phyloP scores from a whole-genome alignment of 2,329 filamentous ascomycete species.

The Exophiala viscosa region DNA sequence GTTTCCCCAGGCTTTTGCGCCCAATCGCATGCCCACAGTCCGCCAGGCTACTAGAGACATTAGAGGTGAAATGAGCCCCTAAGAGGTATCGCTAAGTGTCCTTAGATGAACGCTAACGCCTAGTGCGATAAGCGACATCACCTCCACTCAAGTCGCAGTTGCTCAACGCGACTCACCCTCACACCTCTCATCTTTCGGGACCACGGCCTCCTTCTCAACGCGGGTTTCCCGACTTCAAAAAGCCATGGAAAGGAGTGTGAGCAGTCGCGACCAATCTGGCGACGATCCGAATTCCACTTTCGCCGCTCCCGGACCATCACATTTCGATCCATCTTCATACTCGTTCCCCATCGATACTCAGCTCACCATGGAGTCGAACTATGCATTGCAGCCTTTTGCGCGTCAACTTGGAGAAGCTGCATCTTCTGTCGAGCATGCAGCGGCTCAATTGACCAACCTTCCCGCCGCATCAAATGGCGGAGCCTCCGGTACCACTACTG shows the following conservation, averaged over 20 bases:
- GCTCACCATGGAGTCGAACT: slow-evolving; percentile 19
- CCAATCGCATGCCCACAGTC: too few species aligned
- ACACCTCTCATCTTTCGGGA: slow-evolving; percentile 16
- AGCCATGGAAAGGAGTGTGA: slow-evolving; percentile 14
- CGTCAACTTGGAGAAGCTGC: slow-evolving; percentile 13
- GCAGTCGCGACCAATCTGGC: slow-evolving; percentile 16
- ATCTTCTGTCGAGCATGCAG: neutral
- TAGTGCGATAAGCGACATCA: too few species aligned
- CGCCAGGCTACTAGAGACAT: too few species aligned
- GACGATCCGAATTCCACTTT: slow-evolving; percentile 19
- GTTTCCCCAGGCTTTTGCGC: too few species aligned
- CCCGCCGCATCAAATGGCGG: slow-evolving; percentile 10
- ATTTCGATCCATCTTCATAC: slow-evolving; percentile 15
- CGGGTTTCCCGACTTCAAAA: neutral
- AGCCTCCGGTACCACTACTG: slow-evolving; percentile 4
- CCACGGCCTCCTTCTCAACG: slow-evolving; percentile 14
- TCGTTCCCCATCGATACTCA: slow-evolving; percentile 20
- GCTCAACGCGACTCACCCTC: slow-evolving; percentile 6
- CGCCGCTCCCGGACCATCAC: slow-evolving; percentile 6
- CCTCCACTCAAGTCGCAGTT: too few species aligned
- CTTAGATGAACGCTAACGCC: too few species aligned
- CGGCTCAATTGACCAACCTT: slow-evolving; percentile 8
- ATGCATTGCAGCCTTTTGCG: slow-evolving; percentile 13
- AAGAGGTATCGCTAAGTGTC: too few species aligned
- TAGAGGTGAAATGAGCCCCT: too few species aligned